phyloP scores from a whole-genome alignment of 805 yeast genomes.

The Nakazawaea populi region DNA sequence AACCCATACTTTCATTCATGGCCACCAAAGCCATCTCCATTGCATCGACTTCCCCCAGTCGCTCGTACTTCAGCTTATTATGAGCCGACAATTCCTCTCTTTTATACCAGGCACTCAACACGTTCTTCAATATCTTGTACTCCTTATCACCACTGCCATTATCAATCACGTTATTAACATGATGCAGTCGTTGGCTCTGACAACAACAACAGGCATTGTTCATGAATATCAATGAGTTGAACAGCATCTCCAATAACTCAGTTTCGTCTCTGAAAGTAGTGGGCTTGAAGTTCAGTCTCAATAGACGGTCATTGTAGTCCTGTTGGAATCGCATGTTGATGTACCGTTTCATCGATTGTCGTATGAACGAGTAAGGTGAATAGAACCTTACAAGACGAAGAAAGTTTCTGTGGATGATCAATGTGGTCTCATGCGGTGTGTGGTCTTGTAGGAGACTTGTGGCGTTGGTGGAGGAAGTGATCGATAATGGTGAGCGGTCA shows the following conservation, averaged over 20 bases:
- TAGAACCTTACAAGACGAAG: not conserved
- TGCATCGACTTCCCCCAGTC: not conserved
- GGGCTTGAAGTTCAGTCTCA: not conserved
- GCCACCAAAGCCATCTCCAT: not conserved
- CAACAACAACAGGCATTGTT: slow-evolving; percentile 4
- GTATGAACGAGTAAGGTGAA: not conserved
- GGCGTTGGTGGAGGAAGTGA: not conserved
- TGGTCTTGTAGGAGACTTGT: not conserved
- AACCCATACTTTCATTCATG: not conserved
- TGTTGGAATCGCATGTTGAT: not conserved
- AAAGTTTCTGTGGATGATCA: slow-evolving; percentile 2
- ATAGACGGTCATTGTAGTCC: not conserved
- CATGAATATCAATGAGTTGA: slow-evolving; percentile 1
- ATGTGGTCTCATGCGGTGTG: not conserved
- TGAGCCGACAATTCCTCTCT: not conserved
- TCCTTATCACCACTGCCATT: not conserved
- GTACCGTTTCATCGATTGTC: not conserved
- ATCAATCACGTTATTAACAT: no score
- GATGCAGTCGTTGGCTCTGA: no score
- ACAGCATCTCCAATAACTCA: not conserved
- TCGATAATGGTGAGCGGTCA: not conserved
- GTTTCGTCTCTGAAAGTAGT: not conserved
- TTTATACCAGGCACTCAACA: not conserved
- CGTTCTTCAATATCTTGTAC: not conserved
- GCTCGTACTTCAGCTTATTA: not conserved